Evolutionary conservation across 2,329 filamentous ascomycete genomes (phyloP).

Genomic region (Penicillium sp.): DNA sequence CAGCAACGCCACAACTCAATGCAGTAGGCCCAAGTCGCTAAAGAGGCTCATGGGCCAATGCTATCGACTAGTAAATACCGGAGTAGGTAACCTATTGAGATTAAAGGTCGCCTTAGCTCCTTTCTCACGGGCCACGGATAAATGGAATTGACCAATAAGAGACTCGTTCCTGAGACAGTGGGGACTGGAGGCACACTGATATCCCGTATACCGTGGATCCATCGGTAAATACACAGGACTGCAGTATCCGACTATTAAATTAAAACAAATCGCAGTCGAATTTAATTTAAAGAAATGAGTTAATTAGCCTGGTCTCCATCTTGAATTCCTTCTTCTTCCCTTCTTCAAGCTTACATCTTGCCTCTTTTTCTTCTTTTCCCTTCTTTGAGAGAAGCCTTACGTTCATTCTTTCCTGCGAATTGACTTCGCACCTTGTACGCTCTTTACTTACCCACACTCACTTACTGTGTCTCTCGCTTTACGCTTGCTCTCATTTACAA

Average conservation of each 20-base stretch:
- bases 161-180: conserved; percentile 1
- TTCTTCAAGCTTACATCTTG: conserved; percentile 9
- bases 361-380: conserved; percentile 12
- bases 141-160: neutral
- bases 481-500: neutral
- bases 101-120: conserved; percentile 1
- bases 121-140: neutral
- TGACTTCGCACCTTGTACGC: conserved; percentile 32
- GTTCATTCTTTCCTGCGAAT: conserved; percentile 33
- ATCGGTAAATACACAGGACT: neutral
- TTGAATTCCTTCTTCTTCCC: conserved; percentile 16
- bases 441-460: conserved; percentile 5
- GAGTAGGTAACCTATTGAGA: neutral
- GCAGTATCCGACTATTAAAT: neutral
- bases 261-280: neutral
- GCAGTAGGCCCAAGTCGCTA: neutral
- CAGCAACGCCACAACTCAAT: neutral
- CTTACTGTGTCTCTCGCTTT: neutral
- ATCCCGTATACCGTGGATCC: neutral
- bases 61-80: neutral
- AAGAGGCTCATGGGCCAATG: neutral
- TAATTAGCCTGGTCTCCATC: conserved; percentile 2
- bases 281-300: conserved; percentile 7
- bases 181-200: neutral
- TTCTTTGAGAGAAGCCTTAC: conserved; percentile 15